Conservation (phyloP, 2,329 filamentous ascomycete species). For the Helicocarpus griseus region DNA sequence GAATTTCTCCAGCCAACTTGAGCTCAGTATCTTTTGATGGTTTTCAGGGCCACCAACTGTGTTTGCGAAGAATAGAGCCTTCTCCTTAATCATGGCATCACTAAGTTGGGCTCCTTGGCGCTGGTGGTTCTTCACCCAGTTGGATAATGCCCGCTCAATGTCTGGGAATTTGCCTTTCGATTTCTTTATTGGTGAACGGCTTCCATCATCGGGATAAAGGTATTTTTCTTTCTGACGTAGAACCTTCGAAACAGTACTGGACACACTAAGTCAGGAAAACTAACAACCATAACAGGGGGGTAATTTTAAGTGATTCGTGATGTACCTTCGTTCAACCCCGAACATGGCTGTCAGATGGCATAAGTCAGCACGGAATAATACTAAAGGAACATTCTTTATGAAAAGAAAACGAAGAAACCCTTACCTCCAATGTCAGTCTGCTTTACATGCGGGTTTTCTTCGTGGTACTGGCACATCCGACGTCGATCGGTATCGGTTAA, state of each 20-base stretch:
- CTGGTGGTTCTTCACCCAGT: constrained; percentile 76
- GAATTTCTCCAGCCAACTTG: constrained; percentile 86
- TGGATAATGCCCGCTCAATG: constrained; percentile 80
- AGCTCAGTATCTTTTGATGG: constrained; percentile 60
- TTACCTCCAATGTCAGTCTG: constrained; percentile 90
- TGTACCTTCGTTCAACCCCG: constrained; percentile 92
- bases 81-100: constrained; percentile 75
- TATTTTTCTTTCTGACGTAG: constrained; percentile 92
- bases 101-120: constrained; percentile 63
- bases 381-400: not conserved
- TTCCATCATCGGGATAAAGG: constrained; percentile 69
- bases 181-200: constrained; percentile 68
- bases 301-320: constrained; percentile 5
- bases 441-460: constrained; percentile 80
- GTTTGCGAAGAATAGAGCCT: constrained; percentile 70
- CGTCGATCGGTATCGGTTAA: constrained; percentile 84
- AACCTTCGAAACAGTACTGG: constrained; percentile 96
- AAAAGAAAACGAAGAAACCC: constrained; percentile 20
- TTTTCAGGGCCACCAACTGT: constrained; percentile 63
- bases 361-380: constrained; percentile 24
- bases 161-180: constrained; percentile 79
- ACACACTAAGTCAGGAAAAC: constrained; percentile 10
- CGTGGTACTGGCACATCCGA: constrained; percentile 87
- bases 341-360: constrained; percentile 55
- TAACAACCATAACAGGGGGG: constrained; percentile 10